Percentiles rank a stretch among this genome's conserved stretches.
Evolutionary conservation across 305 asterid genomes (phyloP).

Genomic region (Rubia peregrina): DNA sequence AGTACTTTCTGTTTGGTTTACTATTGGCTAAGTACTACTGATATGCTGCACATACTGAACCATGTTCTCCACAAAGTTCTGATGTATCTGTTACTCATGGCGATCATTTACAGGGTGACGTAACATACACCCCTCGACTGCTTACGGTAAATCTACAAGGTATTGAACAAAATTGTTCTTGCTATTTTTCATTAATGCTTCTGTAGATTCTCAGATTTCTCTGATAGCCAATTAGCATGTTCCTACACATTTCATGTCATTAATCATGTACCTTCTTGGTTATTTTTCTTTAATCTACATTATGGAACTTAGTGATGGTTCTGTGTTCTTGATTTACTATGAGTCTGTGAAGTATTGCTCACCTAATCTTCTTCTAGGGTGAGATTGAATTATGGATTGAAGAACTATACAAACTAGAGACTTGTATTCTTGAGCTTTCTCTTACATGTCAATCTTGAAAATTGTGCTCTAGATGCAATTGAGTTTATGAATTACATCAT

Average conservation of each 20-base stretch:
- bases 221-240: background rate
- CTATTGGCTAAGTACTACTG: background rate
- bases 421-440: background rate
- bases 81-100: background rate
- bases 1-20: background rate
- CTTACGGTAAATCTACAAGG: constrained; percentile 82
- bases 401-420: background rate
- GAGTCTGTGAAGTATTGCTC: background rate
- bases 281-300: background rate
- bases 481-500: background rate
- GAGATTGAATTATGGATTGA: background rate
- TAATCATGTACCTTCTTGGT: background rate
- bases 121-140: constrained; percentile 85
- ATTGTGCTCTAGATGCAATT: background rate
- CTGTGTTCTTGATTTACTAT: background rate
- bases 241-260: background rate
- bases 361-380: background rate
- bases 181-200: background rate
- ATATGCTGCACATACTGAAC: background rate
- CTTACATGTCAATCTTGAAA: background rate
- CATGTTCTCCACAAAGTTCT: background rate
- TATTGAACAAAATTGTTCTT: constrained; percentile 20
- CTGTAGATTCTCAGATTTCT: background rate
- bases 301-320: constrained; percentile 1
- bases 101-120: constrained; percentile 55